A percentile compares a stretch with the other conserved stretches of the same genome.
These are phyloP conservation scores for Dactylellina drechsleri DNA, from an alignment of 2,329 filamentous ascomycete species.

Conservation along the genomic window DNA sequence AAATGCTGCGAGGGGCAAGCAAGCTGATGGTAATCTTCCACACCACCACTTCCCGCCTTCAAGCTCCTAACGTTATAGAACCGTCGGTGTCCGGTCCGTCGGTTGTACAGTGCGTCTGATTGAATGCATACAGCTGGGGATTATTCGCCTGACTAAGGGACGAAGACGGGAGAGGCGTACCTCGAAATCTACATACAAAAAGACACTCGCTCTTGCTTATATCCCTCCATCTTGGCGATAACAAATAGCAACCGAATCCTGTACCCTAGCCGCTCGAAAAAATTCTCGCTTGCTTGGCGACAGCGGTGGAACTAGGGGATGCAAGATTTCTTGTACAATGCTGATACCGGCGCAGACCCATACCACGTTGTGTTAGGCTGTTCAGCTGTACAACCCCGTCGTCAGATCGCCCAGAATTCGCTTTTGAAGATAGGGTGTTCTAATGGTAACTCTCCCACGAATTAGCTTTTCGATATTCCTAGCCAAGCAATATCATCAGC, in stretches of 20 bases:
- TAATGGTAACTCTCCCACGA: constrained; percentile 30
- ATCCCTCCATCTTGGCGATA: constrained; percentile 29
- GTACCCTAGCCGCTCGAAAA: constrained; percentile 23
- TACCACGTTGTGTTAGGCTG: constrained; percentile 42
- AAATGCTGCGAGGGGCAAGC: constrained; percentile 11
- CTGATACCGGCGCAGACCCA: constrained; percentile 16
- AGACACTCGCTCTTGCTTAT: constrained; percentile 22
- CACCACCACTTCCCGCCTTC: constrained; percentile 3
- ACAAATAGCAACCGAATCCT: constrained; percentile 28
- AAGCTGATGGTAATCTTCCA: constrained; percentile 24
- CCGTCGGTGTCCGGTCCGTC: constrained; percentile 54
- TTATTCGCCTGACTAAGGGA: constrained; percentile 46
- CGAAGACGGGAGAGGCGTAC: constrained; percentile 38
- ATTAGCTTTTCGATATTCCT: constrained; percentile 31
- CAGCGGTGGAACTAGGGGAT: constrained; percentile 16
- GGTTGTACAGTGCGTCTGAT: constrained; percentile 41
- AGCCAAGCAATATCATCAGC: constrained; percentile 43
- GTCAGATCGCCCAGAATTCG: constrained; percentile 34
- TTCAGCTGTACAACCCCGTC: constrained; percentile 16
- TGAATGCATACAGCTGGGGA: constrained; percentile 11
- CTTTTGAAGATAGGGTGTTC: no score
- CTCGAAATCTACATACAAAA: constrained; percentile 9
- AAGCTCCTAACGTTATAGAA: constrained; percentile 45
- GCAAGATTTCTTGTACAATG: constrained; percentile 29
- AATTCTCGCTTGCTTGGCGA: constrained; percentile 30